A percentile compares a stretch with the other conserved stretches of the same genome.
Evolutionary conservation across 345 rosid species (phyloP).

Genomic region (Erysimum cheiranthoides): DNA sequence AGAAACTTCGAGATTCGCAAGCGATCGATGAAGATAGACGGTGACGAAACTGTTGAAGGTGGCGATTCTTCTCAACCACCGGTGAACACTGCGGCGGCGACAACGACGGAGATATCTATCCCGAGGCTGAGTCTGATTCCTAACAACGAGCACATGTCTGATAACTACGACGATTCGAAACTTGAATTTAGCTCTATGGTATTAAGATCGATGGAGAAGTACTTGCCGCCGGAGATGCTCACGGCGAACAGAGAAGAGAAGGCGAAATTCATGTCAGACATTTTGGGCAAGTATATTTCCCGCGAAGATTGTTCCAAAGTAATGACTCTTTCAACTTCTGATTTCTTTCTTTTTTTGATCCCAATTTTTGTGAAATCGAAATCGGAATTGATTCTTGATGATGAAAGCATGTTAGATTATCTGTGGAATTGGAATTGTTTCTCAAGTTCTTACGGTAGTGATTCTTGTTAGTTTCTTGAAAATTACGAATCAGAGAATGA

Average conservation of each 20-base stretch:
- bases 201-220: conserved; percentile 70
- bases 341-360: background rate
- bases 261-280: conserved; percentile 59
- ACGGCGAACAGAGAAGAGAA: conserved; percentile 55
- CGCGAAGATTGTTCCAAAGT: conserved; percentile 64
- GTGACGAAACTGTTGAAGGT: conserved; percentile 43
- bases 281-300: conserved; percentile 35
- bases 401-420: background rate
- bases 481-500: background rate
- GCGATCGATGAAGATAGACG: conserved; percentile 28
- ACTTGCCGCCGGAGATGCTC: conserved; percentile 63
- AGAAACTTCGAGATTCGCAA: background rate
- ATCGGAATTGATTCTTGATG: background rate
- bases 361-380: background rate
- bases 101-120: background rate
- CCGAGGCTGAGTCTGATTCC: conserved; percentile 55
- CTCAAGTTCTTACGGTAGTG: conserved; percentile 5
- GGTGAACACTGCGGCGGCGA: background rate
- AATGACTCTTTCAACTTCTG: conserved; percentile 26
- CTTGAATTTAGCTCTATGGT: conserved; percentile 63
- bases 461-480: background rate
- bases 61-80: conserved; percentile 26
- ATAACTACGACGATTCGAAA: conserved; percentile 69
- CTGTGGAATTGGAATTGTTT: conserved; percentile 5
- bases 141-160: conserved; percentile 60